Base-by-base conservation (phyloP, 345 rosid species). In the Eucalyptus erythrocorys region DNA sequence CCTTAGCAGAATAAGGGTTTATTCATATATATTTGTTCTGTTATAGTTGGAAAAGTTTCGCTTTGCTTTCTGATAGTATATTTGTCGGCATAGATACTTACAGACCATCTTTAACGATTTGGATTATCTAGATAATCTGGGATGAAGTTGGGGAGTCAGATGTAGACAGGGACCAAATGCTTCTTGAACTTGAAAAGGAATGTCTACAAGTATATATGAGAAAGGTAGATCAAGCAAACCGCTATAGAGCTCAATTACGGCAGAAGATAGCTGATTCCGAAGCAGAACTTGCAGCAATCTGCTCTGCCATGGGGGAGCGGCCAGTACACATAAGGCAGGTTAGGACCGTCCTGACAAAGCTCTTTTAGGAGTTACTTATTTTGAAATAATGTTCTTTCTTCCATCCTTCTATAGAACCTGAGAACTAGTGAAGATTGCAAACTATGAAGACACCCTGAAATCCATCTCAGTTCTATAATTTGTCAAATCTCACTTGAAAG, bases 141-240 rank as follows among this genome's bases (percentile, higher is more conserved):
- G 95, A 97, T 94, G 99, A 98, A 94, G 96, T 98, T 85, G 99
- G 99, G 86, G 99, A 98, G 94, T 88, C 95, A 2, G 96, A 98
- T 87, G 55, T 92, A 45, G 99, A 97, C 34, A 94, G 97, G 91
- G 99, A 98, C 87, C 92, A 94, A 90, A 96, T 96, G 98, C 90
- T 98, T 86, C 95, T 96, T 48, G 99, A 97, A 91, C 97, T 98
- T 82, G 99, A 98, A 88, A 96, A 93, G 89, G 99, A 98, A 90
- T 98, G 99, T 91, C 94, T 97, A 40, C 95, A 97, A 92, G 99
- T 98, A 6, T 98, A 97, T 89, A 95, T 97, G 92, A 93, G 99
- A 90, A 98, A 95, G 92, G 99, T 98, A 71, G 99, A 98, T 88
- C 96, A 92, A 88, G 99, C 99, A 48, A 98, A 96, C 88, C 92